phyloP scores from a whole-genome alignment of 2,329 filamentous ascomycete species.

The Chaetomium sp. region DNA sequence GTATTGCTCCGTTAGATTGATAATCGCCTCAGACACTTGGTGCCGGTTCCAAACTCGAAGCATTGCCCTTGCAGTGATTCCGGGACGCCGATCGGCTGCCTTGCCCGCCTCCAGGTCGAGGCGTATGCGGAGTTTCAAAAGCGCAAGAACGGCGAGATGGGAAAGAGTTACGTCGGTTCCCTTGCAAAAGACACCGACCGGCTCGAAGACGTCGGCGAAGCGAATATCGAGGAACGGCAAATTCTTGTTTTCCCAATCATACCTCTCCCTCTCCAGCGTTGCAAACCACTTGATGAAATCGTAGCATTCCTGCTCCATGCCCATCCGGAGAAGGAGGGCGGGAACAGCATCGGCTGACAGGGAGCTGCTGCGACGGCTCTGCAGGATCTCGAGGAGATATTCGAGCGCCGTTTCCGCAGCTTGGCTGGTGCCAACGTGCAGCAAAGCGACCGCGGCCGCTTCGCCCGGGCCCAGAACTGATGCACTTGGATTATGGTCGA shows the following conservation, averaged over 20 bases:
- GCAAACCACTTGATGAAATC: slow-evolving; percentile 44
- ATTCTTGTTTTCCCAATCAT: slow-evolving; percentile 32
- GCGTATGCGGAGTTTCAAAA: slow-evolving; percentile 19
- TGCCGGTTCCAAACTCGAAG: neutral
- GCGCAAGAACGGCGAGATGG: slow-evolving; percentile 20
- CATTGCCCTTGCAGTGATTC: slow-evolving; percentile 6
- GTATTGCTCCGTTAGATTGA: slow-evolving; percentile 11
- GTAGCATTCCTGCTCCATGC: slow-evolving; percentile 33
- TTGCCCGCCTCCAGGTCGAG: slow-evolving; percentile 13
- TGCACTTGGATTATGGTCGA: too few species aligned
- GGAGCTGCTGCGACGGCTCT: too few species aligned
- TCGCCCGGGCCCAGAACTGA: too few species aligned
- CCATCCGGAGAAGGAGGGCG: slow-evolving; percentile 27
- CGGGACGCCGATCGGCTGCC: slow-evolving; percentile 5
- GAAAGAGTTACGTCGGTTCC: slow-evolving; percentile 1
- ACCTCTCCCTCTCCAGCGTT: slow-evolving; percentile 23
- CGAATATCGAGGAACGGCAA: slow-evolving; percentile 31
- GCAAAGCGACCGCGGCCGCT: too few species aligned
- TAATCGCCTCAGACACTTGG: neutral
- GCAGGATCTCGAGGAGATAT: too few species aligned
- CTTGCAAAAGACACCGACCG: neutral
- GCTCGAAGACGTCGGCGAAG: slow-evolving; percentile 37
- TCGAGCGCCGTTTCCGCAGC: too few species aligned
- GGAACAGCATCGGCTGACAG: neutral
- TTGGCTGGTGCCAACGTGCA: too few species aligned